Conservation (phyloP, 2,329 filamentous ascomycete genomes). For the Colletotrichum phormii region DNA sequence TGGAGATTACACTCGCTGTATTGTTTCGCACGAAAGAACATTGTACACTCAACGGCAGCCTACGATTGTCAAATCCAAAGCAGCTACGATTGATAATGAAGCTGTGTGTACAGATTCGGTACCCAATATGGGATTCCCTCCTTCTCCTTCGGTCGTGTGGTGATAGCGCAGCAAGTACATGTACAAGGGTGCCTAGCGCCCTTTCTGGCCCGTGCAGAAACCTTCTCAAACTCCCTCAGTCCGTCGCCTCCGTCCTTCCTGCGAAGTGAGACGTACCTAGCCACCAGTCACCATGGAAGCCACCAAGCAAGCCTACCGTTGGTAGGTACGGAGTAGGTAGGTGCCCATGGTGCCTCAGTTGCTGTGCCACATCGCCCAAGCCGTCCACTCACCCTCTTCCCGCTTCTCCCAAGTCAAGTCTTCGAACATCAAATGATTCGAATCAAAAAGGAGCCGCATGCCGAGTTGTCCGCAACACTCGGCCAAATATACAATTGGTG, state of each 20-base stretch:
- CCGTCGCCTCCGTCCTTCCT: slow-evolving; percentile 29
- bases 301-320: neutral
- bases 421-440: neutral
- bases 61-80: neutral
- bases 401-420: neutral
- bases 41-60: neutral
- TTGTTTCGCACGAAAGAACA: neutral
- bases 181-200: slow-evolving; percentile 44
- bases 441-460: neutral
- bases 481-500: neutral
- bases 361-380: neutral
- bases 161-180: slow-evolving; percentile 44
- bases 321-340: neutral
- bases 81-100: slow-evolving; percentile 5
- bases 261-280: slow-evolving; percentile 9
- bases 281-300: neutral
- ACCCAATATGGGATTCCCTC: neutral
- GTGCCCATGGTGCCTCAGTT: neutral
- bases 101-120: slow-evolving; percentile 6
- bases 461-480: neutral
- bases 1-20: neutral
- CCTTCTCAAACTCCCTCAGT: slow-evolving; percentile 65
- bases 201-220: slow-evolving; percentile 49
- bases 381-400: neutral
- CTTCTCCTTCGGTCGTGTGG: neutral